Evolutionary conservation across 164 flowering plant genomes (phyloP).

Genomic region (Dillenia turbinata): DNA sequence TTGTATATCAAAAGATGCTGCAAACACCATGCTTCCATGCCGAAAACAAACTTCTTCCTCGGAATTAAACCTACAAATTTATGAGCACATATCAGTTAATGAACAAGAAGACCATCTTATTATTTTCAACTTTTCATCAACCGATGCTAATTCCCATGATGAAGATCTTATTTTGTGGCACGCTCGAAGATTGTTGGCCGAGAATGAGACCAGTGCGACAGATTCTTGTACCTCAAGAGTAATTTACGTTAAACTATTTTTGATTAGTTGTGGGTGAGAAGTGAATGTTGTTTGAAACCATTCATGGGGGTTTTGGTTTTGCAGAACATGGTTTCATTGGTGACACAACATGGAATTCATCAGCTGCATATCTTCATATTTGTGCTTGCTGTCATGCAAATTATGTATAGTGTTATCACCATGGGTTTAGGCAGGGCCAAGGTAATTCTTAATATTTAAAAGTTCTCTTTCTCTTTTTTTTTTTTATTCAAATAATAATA

Average conservation of each 20-base stretch:
- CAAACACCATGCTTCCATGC: slow-evolving; percentile 52
- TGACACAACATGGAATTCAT: slow-evolving; percentile 28
- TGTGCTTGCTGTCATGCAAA: slow-evolving; percentile 43
- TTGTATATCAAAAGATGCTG: slow-evolving; percentile 31
- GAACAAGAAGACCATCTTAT: background rate
- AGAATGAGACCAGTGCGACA: background rate
- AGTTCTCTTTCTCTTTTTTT: background rate
- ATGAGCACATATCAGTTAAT: background rate
- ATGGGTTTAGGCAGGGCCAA: slow-evolving; percentile 48
- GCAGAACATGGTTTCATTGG: slow-evolving; percentile 39
- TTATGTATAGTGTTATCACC: slow-evolving; percentile 35
- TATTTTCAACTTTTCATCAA: background rate
- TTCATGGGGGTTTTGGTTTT: background rate
- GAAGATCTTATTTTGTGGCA: slow-evolving; percentile 1
- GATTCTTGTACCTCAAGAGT: slow-evolving; percentile 28
- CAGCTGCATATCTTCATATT: slow-evolving; percentile 54
- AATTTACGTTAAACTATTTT: background rate
- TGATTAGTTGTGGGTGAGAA: background rate
- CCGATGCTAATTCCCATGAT: background rate
- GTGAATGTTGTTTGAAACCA: background rate
- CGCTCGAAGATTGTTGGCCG: background rate
- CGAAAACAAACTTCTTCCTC: slow-evolving; percentile 3
- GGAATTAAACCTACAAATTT: slow-evolving; percentile 12
- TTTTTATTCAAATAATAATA: too few relatives aligned
- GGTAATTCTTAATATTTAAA: slow-evolving; percentile 21